Evolutionary conservation across 768 basidiomycete species (phyloP).

Genomic region (Asterophora lycoperdoides): DNA sequence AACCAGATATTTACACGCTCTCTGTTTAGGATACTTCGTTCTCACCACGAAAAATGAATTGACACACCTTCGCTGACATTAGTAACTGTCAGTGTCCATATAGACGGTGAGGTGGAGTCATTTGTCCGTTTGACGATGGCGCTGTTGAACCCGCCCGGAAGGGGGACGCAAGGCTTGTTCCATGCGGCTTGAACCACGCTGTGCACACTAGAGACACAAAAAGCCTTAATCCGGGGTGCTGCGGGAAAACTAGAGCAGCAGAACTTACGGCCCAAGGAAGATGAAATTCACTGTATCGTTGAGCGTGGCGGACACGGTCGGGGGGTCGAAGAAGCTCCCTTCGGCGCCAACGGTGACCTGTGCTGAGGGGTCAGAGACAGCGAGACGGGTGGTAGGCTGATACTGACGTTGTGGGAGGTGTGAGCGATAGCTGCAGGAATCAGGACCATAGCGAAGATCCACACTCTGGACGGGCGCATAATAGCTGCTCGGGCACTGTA

Average conservation of each 20-base stretch:
- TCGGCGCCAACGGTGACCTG: conserved; percentile 36
- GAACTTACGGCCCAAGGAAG: conserved; percentile 33
- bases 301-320: conserved; percentile 23
- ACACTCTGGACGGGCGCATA: neutral
- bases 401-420: conserved; percentile 11
- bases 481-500: too few species aligned
- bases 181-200: conserved; percentile 36
- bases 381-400: neutral
- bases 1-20: conserved; percentile 30
- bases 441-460: neutral
- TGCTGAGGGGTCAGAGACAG: neutral
- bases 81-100: conserved; percentile 34
- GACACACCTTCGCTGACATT: conserved; percentile 27
- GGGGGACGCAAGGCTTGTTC: conserved; percentile 34
- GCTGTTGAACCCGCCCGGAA: conserved; percentile 38
- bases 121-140: conserved; percentile 26
- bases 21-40: neutral
- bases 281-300: conserved; percentile 37
- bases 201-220: conserved; percentile 26
- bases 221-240: neutral
- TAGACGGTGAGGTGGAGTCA: conserved; percentile 13
- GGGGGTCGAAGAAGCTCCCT: conserved; percentile 38
- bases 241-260: neutral
- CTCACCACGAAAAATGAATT: neutral
- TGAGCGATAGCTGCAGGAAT: conserved; percentile 6